Evolutionary conservation across 768 basidiomycete species (phyloP), one percentile per base, ranked within the genome.

Genomic region (Boletus sensibilis): DNA sequence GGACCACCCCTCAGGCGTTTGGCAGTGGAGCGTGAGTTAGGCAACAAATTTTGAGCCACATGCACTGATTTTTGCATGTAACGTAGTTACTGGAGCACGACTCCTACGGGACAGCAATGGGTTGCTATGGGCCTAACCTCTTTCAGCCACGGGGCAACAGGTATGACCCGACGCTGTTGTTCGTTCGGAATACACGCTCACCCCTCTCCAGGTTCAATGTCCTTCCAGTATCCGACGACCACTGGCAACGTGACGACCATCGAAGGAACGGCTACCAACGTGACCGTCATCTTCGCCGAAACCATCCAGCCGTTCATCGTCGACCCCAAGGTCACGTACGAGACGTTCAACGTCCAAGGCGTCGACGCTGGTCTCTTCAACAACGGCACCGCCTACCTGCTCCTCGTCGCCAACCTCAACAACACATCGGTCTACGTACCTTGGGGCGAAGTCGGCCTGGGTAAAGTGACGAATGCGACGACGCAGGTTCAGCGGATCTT

Each of bases 1-100:
- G 90, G 91, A 82, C 84, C 4, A 87, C 87, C 0, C 88, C 90
- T 8, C 90, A 92, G 68, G 88, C 82, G 0, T 86, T 92, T 63
- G 87, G 88, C n/a, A 78, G 78, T 53, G 69, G 63, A n/a, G 63
- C 63, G 75, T 77, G 27, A 55, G 71, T 63, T 5, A 1, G 7
- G 1, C 35, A 1, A 23, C 12, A 6, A 21, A 14, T 8, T 7
- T 9, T 2, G 3, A 20, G 2, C 3, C 6, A 2, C 40, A 5
- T 31, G 7, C 4, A 25, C 42, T 61, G 14, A 70, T 2, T 8
- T 21, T 46, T 23, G 8, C 20, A 1, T 12, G 12, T 9, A 18
- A 33, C 41, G 13, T 38, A 71, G 71, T 38, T 73, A 63, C 55
- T 71, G 70, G 70, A 60, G n/a, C 56, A 60, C 41, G n/a, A 69